These are phyloP conservation scores for Hypoxylon lienhwacheense DNA, from an alignment of 495 filamentous ascomycete genomes.

Conservation along the genomic window DNA sequence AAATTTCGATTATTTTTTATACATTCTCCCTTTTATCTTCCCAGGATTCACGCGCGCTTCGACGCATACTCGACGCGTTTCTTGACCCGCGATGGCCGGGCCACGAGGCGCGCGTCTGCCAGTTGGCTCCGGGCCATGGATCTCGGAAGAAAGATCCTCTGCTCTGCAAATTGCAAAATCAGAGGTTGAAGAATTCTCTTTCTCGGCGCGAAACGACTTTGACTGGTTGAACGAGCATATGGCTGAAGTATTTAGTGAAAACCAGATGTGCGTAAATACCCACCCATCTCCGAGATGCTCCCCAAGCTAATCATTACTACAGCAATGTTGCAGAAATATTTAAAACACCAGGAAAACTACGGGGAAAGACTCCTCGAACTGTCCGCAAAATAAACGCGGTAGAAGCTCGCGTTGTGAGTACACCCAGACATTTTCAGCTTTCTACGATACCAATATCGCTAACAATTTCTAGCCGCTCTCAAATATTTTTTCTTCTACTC, in stretches of 20 bases:
- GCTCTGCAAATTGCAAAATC: slow-evolving; percentile 53
- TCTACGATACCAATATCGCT: slow-evolving; percentile 19
- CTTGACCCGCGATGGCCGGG: slow-evolving; percentile 47
- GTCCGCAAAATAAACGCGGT: slow-evolving; percentile 65
- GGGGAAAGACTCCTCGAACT: slow-evolving; percentile 90
- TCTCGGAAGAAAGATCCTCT: slow-evolving; percentile 54
- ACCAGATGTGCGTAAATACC: slow-evolving; percentile 67
- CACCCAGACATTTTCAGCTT: neutral
- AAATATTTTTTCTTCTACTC: slow-evolving; percentile 70
- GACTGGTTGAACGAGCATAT: slow-evolving; percentile 98
- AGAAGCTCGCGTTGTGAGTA: slow-evolving; percentile 69
- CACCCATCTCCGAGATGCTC: neutral
- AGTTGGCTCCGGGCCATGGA: slow-evolving; percentile 59
- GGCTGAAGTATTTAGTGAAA: slow-evolving; percentile 85
- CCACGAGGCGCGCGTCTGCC: slow-evolving; percentile 56
- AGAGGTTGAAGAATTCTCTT: slow-evolving; percentile 87
- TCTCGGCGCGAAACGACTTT: slow-evolving; percentile 83
- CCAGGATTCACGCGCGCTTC: slow-evolving; percentile 25
- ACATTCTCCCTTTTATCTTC: neutral
- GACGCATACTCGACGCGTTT: slow-evolving; percentile 31
- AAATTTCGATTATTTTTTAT: slow-evolving; percentile 11
- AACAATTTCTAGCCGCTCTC: slow-evolving; percentile 69
- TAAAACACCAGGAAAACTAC: slow-evolving; percentile 92
- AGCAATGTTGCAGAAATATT: slow-evolving; percentile 90
- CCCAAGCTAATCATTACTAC: slow-evolving; percentile 42